These are phyloP conservation scores for Fusarium graminum DNA, from an alignment of 2,329 filamentous ascomycete genomes.

Conservation along the genomic window DNA sequence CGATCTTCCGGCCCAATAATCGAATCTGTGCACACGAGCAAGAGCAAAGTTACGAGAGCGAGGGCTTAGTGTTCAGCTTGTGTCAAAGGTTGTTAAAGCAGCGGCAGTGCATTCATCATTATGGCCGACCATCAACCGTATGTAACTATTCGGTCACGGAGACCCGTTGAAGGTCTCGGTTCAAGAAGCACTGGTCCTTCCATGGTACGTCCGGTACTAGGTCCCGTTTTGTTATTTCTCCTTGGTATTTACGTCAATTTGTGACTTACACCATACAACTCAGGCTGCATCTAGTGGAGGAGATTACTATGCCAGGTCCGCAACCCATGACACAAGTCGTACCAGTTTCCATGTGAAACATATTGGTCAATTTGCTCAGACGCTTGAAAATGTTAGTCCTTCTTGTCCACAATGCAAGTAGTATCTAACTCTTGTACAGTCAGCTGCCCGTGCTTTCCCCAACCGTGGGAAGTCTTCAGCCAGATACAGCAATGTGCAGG, in stretches of 20 bases:
- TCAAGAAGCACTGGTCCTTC: conserved; percentile 61
- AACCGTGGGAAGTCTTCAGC: conserved; percentile 66
- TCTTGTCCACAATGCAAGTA: neutral
- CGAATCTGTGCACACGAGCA: conserved; percentile 13
- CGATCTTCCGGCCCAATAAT: conserved; percentile 11
- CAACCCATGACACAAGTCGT: conserved; percentile 70
- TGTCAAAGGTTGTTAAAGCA: conserved; percentile 2
- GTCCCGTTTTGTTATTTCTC: neutral
- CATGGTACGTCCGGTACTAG: conserved; percentile 57
- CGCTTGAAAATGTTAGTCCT: conserved; percentile 65
- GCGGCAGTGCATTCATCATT: conserved; percentile 13
- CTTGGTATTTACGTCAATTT: neutral
- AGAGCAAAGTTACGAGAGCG: conserved; percentile 9
- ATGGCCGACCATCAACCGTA: conserved; percentile 64
- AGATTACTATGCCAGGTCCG: conserved; percentile 52
- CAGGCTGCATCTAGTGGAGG: conserved; percentile 38
- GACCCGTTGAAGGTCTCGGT: conserved; percentile 60
- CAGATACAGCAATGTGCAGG: conserved; percentile 68
- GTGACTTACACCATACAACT: conserved; percentile 34
- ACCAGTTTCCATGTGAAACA: conserved; percentile 71
- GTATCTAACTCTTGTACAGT: conserved; percentile 54
- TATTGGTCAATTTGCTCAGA: conserved; percentile 66
- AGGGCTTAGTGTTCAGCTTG: conserved; percentile 20
- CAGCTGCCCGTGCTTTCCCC: conserved; percentile 67
- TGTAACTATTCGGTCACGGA: conserved; percentile 65